Evolutionary conservation across 2,329 filamentous ascomycete genomes (phyloP).

Genomic region (Trichoderma cornu-damae): DNA sequence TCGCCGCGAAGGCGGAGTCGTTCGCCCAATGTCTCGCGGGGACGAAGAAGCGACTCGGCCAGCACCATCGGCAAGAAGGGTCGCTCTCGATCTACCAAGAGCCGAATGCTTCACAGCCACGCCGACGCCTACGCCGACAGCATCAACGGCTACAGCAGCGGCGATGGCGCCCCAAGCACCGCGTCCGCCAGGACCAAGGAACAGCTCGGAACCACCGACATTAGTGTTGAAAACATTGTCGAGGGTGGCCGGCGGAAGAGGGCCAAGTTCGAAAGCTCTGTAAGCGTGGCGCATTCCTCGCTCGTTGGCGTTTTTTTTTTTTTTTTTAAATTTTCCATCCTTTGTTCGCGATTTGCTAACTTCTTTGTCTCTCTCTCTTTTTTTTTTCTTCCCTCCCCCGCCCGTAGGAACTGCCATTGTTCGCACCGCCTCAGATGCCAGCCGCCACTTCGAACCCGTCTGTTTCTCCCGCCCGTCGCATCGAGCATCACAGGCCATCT

Average conservation of each 20-base stretch:
- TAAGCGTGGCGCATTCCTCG: slow-evolving; percentile 51
- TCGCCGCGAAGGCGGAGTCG: slow-evolving; percentile 71
- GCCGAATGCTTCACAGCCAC: slow-evolving; percentile 45
- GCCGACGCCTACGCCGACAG: slow-evolving; percentile 62
- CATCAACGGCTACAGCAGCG: slow-evolving; percentile 76
- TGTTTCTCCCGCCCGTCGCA: slow-evolving; percentile 81
- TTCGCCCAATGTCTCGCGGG: slow-evolving; percentile 64
- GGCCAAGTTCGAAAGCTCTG: slow-evolving; percentile 93
- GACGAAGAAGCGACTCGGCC: slow-evolving; percentile 71
- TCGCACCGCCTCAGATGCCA: slow-evolving; percentile 89
- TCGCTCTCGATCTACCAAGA: slow-evolving; percentile 65
- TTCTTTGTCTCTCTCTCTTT: no score
- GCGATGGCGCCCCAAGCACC: slow-evolving; percentile 73
- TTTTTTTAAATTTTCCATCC: no score
- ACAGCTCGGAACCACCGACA: slow-evolving; percentile 88
- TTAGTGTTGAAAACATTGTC: slow-evolving; percentile 96
- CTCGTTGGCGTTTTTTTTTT: background rate
- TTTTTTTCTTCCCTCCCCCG: slow-evolving; percentile 20
- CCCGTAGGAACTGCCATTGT: slow-evolving; percentile 82
- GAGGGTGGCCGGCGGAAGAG: slow-evolving; percentile 93
- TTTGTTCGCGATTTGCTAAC: slow-evolving; percentile 31
- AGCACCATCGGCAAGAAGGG: slow-evolving; percentile 59
- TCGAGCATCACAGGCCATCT: slow-evolving; percentile 60
- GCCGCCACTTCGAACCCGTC: slow-evolving; percentile 96
- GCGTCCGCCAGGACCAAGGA: slow-evolving; percentile 71